phyloP scores from a whole-genome alignment of 2,329 filamentous ascomycete genomes.

The Penicillium janthinellum region DNA sequence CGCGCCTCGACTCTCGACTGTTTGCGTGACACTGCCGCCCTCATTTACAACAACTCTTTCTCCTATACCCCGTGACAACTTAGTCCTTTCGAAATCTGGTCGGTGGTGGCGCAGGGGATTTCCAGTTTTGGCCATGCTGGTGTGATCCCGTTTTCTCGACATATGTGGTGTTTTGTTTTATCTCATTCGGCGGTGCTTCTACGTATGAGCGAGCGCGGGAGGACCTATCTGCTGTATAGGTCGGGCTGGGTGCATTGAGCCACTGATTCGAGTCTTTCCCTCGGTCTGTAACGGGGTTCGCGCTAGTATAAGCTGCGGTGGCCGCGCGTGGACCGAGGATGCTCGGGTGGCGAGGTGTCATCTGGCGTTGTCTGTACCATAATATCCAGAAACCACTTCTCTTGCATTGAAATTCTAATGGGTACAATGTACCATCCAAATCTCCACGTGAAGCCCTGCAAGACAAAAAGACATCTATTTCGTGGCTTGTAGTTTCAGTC shows the following conservation, averaged over 20 bases:
- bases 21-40: slow-evolving; percentile 5
- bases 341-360: not conserved
- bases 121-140: slow-evolving; percentile 17
- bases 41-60: slow-evolving; percentile 15
- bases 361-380: slow-evolving; percentile 16
- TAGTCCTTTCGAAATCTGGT: slow-evolving; percentile 18
- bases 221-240: slow-evolving; percentile 40
- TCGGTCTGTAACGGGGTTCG: not conserved
- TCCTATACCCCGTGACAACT: slow-evolving; percentile 31
- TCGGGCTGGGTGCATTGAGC: slow-evolving; percentile 12
- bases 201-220: slow-evolving; percentile 20
- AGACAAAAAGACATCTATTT: not conserved
- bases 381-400: slow-evolving; percentile 6
- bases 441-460: too few species aligned
- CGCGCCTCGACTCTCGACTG: not conserved
- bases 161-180: slow-evolving; percentile 29
- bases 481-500: not conserved
- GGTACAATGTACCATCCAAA: not conserved
- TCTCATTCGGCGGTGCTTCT: slow-evolving; percentile 22
- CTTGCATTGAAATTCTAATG: slow-evolving; percentile 10
- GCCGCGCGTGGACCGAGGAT: not conserved
- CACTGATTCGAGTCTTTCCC: not conserved
- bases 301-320: slow-evolving; percentile 16
- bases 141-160: slow-evolving; percentile 23
- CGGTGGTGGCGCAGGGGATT: slow-evolving; percentile 16